Base-by-base conservation (phyloP, 1,284 basidiomycete species). In the Bjerkandera adusta region DNA sequence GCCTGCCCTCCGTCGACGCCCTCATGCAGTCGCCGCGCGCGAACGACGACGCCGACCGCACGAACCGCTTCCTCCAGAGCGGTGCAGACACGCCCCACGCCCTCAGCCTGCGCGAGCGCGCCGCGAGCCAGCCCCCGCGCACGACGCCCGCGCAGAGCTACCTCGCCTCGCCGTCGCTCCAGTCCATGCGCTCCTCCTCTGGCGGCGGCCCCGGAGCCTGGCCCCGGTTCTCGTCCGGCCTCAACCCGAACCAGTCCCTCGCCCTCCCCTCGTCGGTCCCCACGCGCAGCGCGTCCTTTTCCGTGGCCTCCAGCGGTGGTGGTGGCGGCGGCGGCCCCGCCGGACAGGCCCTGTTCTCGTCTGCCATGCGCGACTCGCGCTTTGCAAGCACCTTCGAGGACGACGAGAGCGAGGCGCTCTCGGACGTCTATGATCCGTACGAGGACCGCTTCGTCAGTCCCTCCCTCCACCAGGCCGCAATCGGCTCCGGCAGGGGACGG, bases 351-450 rank as follows among this genome's bases (percentile, higher is more conserved):
- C 72, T 75, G 43, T 81, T 85, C 59, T 67, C 74, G 21, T 78
- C 79, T 33, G 71, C 76, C 29, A 81, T 86, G 74, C 78, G 83
- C 48, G 83, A 82, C 43, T 69, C 72, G 29, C 72, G 80, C 30
- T 80, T 85, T 58, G 69, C 76, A 7, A 83, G 80, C 42, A 83
- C 81, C 3, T 78, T 85, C 60, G 85, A 87, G 64, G 85, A 87
- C 56, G 84, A 87, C 64, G 84, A 87, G 65, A 77, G 75, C 2
- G 81, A 83, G 48, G 72, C 71, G 8, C 64, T 75, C 21, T 77
- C 74, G 42, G 76, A 77, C 58, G 70, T 57, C 37, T 55, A 62
- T 47, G 63, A 64, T 50, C 53, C 60, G 34, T 78, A 77, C 60
- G 77, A 81, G 48, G 81, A 81, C 30, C 73, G 68, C 46, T 80